These are phyloP conservation scores for Sporothrix phasma DNA, from an alignment of 2,329 filamentous ascomycete genomes.

Conservation along the genomic window DNA sequence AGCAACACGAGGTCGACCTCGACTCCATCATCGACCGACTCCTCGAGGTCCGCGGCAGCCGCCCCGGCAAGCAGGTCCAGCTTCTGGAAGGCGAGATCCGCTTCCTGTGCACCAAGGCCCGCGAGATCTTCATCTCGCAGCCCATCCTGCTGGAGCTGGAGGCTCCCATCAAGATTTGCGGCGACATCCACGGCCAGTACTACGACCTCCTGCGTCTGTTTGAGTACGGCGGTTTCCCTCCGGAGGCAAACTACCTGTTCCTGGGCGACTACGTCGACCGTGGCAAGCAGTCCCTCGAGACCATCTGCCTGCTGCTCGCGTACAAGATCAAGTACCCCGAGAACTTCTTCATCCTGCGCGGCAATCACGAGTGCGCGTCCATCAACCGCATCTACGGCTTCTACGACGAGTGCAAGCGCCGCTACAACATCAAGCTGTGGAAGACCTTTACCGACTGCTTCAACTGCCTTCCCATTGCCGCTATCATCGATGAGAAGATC, in stretches of 20 bases:
- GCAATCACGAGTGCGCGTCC: conserved; percentile 97
- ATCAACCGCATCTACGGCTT: conserved; percentile 99
- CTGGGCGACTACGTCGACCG: conserved; percentile 97
- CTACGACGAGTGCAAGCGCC: conserved; percentile 98
- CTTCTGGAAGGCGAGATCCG: conserved; percentile 93
- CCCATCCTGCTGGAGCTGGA: conserved; percentile 95
- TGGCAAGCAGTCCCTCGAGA: conserved; percentile 98
- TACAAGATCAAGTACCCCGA: conserved; percentile 99
- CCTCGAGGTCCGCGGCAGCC: conserved; percentile 92
- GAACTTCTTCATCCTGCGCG: conserved; percentile 98
- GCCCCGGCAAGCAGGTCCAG: conserved; percentile 97
- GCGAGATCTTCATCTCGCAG: conserved; percentile 99
- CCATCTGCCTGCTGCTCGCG: conserved; percentile 88
- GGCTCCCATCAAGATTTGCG: conserved; percentile 99
- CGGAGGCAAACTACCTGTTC: conserved; percentile 98
- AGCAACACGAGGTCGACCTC: conserved; percentile 84
- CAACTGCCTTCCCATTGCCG: conserved; percentile 95
- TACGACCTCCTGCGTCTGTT: conserved; percentile 95
- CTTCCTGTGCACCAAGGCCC: conserved; percentile 94
- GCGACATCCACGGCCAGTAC: conserved; percentile 98
- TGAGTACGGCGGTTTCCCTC: conserved; percentile 96
- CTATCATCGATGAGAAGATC: conserved; percentile 99
- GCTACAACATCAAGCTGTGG: conserved; percentile 99
- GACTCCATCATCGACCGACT: conserved; percentile 99
- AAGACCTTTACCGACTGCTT: conserved; percentile 99